Conservation (phyloP, 2,329 filamentous ascomycete genomes). For the Stromatinia cepivora region DNA sequence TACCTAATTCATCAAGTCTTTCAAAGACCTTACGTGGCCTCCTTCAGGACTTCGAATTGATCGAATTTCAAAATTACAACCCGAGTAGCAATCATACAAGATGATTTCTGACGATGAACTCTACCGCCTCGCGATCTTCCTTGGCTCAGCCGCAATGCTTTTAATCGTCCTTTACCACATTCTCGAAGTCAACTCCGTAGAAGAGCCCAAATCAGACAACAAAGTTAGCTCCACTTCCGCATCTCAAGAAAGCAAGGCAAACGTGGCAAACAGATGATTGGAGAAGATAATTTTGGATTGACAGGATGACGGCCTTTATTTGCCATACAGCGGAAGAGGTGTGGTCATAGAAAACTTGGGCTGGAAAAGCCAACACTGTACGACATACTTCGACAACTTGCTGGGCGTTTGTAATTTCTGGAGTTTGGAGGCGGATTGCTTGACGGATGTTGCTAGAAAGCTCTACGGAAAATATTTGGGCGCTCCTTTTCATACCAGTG, state of each 20-base stretch:
- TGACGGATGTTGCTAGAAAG: constrained; percentile 3
- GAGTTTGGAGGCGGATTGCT: constrained; percentile 1
- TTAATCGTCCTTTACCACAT: constrained; percentile 96
- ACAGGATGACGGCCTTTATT: neutral
- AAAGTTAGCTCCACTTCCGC: constrained; percentile 28
- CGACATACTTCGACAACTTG: neutral
- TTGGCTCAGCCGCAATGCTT: constrained; percentile 85
- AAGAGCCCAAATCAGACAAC: constrained; percentile 43
- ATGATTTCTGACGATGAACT: constrained; percentile 97
- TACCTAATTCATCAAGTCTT: constrained; percentile 8
- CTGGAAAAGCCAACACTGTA: neutral
- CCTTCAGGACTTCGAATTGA: neutral
- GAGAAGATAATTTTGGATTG: neutral
- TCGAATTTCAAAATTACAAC: neutral
- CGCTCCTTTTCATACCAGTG: neutral
- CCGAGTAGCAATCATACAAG: constrained; percentile 43
- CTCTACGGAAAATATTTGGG: neutral
- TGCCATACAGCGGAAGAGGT: neutral
- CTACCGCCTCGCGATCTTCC: constrained; percentile 88
- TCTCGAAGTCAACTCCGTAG: constrained; percentile 86
- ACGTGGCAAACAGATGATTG: constrained; percentile 28
- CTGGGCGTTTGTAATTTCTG: constrained; percentile 8
- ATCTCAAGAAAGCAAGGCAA: constrained; percentile 30
- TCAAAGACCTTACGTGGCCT: constrained; percentile 30
- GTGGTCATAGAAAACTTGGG: neutral